Evolutionary conservation across 495 filamentous ascomycete species (phyloP), one percentile per base, ranked within the genome.

Genomic region (Penicillium nucicola): DNA sequence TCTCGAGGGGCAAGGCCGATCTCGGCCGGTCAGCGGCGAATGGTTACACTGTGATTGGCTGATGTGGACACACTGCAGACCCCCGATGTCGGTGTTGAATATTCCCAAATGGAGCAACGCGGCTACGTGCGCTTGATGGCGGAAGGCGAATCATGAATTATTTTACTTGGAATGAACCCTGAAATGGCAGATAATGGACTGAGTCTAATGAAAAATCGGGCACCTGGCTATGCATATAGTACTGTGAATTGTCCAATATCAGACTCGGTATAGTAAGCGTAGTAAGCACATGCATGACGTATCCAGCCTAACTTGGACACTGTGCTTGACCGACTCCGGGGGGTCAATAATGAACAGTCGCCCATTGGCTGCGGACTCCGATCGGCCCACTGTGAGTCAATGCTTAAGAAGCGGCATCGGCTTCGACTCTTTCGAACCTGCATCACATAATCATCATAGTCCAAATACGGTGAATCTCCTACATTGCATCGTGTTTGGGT

Each of bases 1-100:
- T 35, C 19, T 63, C 65, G 68, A 69, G 69, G 69, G 66, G 69
- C 68, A 62, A 45, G 48, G 54, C 71, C 71, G 71, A 66, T 55
- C 39, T 75, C 71, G 71, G 65, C 57, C 61, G 67, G 71, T 71
- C 70, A 71, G 68, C 69, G 58, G 28, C 43, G 60, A 70, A 69
- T 70, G 18, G 14, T 37, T 7, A 15, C 7, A 10, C 15, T 38
- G 4, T 60, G 38, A 75, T 71, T 72, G 69, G 69, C 18, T 45
- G 47, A 14, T 5, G 40, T 53, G 53, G 54, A 42, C 10, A 48
- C 33, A 9, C 1, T 18, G 14, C 13, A 23, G 41, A 28, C 13
- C 6, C 11, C 61, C 62, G 60, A 66, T 54, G 45, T 60, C 59
- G 62, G 58, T 35, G 8, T n/a, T 23, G 7, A 2, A 35, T 23